Evolutionary conservation across 371 early-diverging fungal species (phyloP), one percentile per base, ranked within the genome.

Genomic region (Syncephalis fuscata): DNA sequence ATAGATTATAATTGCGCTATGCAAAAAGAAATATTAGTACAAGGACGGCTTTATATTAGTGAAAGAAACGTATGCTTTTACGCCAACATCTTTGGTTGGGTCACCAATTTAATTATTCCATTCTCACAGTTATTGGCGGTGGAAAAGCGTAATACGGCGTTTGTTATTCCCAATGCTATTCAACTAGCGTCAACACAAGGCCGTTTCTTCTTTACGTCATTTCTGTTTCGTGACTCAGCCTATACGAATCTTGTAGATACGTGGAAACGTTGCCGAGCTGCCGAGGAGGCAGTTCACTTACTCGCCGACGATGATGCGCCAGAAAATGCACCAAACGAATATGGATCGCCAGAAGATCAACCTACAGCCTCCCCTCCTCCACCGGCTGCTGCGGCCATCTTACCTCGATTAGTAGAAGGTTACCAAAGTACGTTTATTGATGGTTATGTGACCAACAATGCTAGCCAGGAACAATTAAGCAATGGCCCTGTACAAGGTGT

Each of bases 21-120:
- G 23, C 93, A 93, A 58, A 85, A 83, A 39, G 95, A 93, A 44
- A 89, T 95, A 25, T 63, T 85, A 8, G 72, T 93, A 2, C 96
- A 94, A 54, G 96, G 96, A 1, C 68, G 89, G 24, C 59, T 93
- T 50, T 94, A 85, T 61, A 61, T 93, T 50, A 88, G 90, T 16
- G 82, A 85, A 50, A 71, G 78, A 59, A 74, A 83, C 46, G 59
- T 94, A 3, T 88, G 91, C 61, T 95, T 95, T 58, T 78, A 93
- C 57, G 85, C 94, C 48, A 92, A 89, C 57, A 92, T 94, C 48
- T 84, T 94, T 62, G 92, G 96, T n/a, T 93, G 91, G 82, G 78
- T 93, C 27, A 92, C 85, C 20, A 81, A 81, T 53, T 78, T 85
- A 70, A 58, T 87, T 1, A 82, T 93, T 46, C 74, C 79, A 1